Evolutionary conservation across 2,329 filamentous ascomycete species (phyloP), one percentile per base, ranked within the genome.

Genomic region (Lachnellula suecica): DNA sequence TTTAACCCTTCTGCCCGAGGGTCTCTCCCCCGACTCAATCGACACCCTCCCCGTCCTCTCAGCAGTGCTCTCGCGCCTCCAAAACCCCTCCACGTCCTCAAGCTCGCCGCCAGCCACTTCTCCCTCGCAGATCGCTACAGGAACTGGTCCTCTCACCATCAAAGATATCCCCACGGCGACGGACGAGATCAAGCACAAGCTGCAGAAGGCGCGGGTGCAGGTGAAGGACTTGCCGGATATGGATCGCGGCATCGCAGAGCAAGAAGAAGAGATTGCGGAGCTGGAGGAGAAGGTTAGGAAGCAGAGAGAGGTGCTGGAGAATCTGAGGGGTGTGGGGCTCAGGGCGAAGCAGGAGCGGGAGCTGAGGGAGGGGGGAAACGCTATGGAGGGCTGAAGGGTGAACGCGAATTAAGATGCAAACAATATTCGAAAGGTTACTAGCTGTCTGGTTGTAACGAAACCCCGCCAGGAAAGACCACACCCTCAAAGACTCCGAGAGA

Each of bases 41-140:
- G 92, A 96, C 74, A 83, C 91, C 61, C 81, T 96, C 49, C 90
- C 91, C 23, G 84, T 91, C 65, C 83, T 97, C 49, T 86, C 90
- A 65, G 79, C 84, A 53, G 83, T 96, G 60, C 83, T 97, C 56
- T 78, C 84, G 59, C 88, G 89, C 46, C 81, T 97, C 17, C 83
- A 88, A 61, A 68, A 72, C 42, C 70, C 72, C 35, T 68, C 73
- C 48, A 66, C 73, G 44, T 70, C 71, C 41, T 58, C 70, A 44
- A 52, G 61, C 10, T 63, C 66, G 43, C 59, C 63, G 22, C 61
- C 61, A 47, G 65, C 58, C 41, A 60, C 59, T 23, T 63, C 56
- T 44, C 72, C 70, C 44, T 70, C 68, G 46, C 73, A 74, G 37
- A 65, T 69, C 51, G 55, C 68, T 11, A 52, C 58, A 19, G 56